Percentiles rank a stretch among this genome's conserved stretches.
Evolutionary conservation across 768 basidiomycete genomes (phyloP).

Genomic region (Dentipellis sp.): DNA sequence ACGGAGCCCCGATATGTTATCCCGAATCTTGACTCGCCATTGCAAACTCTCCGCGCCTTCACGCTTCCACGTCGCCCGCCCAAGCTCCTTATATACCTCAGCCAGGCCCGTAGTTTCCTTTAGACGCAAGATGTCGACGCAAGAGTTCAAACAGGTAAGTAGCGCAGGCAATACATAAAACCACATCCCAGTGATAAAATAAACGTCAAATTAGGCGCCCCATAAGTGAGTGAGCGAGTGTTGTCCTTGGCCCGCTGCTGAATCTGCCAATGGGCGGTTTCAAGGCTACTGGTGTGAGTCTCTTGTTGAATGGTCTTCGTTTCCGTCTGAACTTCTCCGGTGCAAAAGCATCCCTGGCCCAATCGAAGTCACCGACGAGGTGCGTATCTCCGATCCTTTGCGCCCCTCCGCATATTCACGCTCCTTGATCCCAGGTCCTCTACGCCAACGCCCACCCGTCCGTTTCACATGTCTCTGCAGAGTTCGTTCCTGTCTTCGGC

Average conservation of each 20-base stretch:
- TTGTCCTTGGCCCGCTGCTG: not conserved
- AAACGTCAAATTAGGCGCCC: slow-evolving; percentile 24
- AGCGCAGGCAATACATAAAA: not conserved
- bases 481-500: slow-evolving; percentile 83
- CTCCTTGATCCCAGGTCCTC: slow-evolving; percentile 48
- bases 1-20: slow-evolving; percentile 13
- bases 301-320: slow-evolving; percentile 4
- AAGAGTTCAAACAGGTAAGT: slow-evolving; percentile 26
- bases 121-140: slow-evolving; percentile 20
- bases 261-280: not conserved
- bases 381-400: slow-evolving; percentile 17
- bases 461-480: slow-evolving; percentile 81
- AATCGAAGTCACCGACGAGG: slow-evolving; percentile 54
- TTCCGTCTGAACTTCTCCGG: not conserved
- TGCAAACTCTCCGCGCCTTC: slow-evolving; percentile 1
- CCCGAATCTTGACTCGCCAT: not conserved
- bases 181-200: not conserved
- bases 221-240: slow-evolving; percentile 35
- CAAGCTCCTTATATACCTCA: slow-evolving; percentile 1
- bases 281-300: slow-evolving; percentile 17
- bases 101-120: not conserved
- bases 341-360: slow-evolving; percentile 38
- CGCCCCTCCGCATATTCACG: not conserved
- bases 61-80: slow-evolving; percentile 5
- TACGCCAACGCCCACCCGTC: slow-evolving; percentile 89